Evolutionary conservation across 768 basidiomycete species (phyloP).

Genomic region (Amylocystis lapponica): DNA sequence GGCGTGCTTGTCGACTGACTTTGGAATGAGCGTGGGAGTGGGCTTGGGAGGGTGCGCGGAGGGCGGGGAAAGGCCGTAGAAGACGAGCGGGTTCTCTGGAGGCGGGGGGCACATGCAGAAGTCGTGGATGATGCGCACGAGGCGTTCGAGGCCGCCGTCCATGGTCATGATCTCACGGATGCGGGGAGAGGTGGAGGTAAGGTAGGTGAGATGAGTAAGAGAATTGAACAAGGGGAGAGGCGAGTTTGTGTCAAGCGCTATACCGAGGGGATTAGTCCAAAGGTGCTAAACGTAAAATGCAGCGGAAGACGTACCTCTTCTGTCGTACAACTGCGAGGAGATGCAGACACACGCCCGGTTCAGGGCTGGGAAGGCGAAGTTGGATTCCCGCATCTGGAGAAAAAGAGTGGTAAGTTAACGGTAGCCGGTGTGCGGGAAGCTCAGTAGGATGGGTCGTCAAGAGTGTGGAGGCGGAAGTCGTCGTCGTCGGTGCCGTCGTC

Average conservation of each 20-base stretch:
- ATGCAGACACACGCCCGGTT: slow-evolving; percentile 95
- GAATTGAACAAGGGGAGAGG: slow-evolving; percentile 83
- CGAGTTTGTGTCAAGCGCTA: slow-evolving; percentile 50
- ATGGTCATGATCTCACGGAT: slow-evolving; percentile 98
- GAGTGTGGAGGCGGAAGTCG: slow-evolving; percentile 7
- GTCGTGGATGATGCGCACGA: slow-evolving; percentile 87
- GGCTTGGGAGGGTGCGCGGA: slow-evolving; percentile 49
- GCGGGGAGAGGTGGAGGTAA: slow-evolving; percentile 94
- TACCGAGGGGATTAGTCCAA: neutral
- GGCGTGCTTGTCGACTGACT: slow-evolving; percentile 72
- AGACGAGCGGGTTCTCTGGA: slow-evolving; percentile 66
- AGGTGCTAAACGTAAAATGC: neutral
- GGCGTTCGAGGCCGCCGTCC: slow-evolving; percentile 95
- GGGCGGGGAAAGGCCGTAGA: slow-evolving; percentile 76
- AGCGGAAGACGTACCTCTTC: slow-evolving; percentile 61
- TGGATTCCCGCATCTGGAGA: slow-evolving; percentile 79
- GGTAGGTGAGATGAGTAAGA: slow-evolving; percentile 90
- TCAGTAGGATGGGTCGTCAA: slow-evolving; percentile 6
- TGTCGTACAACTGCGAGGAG: slow-evolving; percentile 89
- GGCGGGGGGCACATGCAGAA: slow-evolving; percentile 81
- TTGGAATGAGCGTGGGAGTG: slow-evolving; percentile 59
- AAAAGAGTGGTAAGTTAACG: slow-evolving; percentile 1
- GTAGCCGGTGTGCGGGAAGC: slow-evolving; percentile 1
- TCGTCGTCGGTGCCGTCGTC: slow-evolving; percentile 13
- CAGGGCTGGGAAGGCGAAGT: slow-evolving; percentile 91